Percentiles rank a stretch among this genome's conserved stretches.
Conservation (phyloP, 441 rosid species). For the Rhodomyrtus psidioides region DNA sequence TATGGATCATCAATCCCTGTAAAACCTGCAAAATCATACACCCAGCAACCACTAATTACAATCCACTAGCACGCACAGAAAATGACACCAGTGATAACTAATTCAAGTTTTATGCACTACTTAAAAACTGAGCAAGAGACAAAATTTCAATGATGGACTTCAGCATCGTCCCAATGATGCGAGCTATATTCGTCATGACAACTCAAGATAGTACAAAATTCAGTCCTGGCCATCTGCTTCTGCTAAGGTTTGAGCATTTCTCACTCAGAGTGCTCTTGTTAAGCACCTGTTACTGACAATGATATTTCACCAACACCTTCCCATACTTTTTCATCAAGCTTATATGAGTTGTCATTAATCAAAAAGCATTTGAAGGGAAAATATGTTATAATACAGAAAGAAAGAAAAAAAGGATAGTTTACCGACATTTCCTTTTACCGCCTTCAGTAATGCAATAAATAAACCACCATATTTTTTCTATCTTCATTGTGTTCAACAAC, state of each 20-base stretch:
- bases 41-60: not conserved
- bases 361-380: not conserved
- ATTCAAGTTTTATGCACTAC: not conserved
- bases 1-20: conserved; percentile 68
- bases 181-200: not conserved
- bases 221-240: not conserved
- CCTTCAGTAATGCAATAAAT: not conserved
- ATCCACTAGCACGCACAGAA: not conserved
- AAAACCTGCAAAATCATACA: conserved; percentile 30
- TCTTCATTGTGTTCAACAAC: not conserved
- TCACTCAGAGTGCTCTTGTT: not conserved
- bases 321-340: not conserved
- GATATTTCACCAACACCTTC: not conserved
- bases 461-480: not conserved
- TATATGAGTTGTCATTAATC: not conserved
- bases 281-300: not conserved
- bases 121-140: not conserved
- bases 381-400: not conserved
- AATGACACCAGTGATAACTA: not conserved
- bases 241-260: not conserved
- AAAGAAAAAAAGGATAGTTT: not conserved
- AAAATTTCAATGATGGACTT: not conserved
- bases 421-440: not conserved
- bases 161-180: not conserved
- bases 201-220: not conserved